Conservation (phyloP, 257 asterid species). For the Solanum infundibuliforme region DNA sequence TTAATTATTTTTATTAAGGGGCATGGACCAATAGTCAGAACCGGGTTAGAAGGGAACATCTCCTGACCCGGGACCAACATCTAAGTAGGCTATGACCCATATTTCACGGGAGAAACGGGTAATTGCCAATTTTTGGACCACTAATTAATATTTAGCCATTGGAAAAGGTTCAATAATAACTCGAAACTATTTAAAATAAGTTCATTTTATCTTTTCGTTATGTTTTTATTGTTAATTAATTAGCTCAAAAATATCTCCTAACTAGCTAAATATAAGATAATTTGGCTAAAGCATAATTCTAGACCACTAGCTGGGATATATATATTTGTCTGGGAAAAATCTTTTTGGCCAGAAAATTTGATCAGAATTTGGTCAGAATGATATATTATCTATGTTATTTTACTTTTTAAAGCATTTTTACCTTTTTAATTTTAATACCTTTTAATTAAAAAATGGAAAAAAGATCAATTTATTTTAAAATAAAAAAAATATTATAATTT, state of each 20-base stretch:
- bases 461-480: no score
- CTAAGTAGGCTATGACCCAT: background rate
- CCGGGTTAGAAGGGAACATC: background rate
- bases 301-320: background rate
- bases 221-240: background rate
- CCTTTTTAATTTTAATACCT: no score
- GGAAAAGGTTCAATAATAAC: background rate
- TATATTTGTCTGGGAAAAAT: no score
- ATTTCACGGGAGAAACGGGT: background rate
- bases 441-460: no score
- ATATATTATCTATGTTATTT: no score
- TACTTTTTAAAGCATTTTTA: no score
- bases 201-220: background rate
- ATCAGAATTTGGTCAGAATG: no score
- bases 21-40: background rate
- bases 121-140: background rate
- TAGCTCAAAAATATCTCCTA: background rate
- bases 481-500: no score
- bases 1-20: background rate
- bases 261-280: background rate
- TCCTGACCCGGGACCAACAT: background rate
- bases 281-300: background rate
- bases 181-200: background rate
- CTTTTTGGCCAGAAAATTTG: no score
- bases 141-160: background rate